These are phyloP conservation scores for Saturnispora hagleri DNA, from an alignment of 805 yeast species.

Conservation along the genomic window DNA sequence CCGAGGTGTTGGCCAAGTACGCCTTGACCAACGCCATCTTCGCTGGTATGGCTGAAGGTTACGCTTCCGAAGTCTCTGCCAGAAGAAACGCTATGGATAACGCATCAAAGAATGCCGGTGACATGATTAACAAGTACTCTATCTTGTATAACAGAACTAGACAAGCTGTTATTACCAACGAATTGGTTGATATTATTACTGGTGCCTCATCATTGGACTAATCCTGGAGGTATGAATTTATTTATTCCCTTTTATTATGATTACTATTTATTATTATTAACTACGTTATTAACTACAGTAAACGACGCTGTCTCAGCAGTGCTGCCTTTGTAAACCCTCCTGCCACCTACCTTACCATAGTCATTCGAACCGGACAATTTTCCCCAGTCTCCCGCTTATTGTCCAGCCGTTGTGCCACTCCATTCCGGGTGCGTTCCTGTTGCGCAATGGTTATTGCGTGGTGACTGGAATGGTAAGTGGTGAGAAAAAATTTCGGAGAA, in stretches of 20 bases:
- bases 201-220: constrained; percentile 99
- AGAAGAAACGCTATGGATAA: constrained; percentile 99
- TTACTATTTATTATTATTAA: constrained; percentile 5
- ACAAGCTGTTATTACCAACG: constrained; percentile 99
- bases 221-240: constrained; percentile 3
- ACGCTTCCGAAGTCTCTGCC: constrained; percentile 95
- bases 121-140: constrained; percentile 93
- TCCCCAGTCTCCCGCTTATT: not conserved
- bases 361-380: not conserved
- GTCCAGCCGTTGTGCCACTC: not conserved
- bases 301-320: not conserved
- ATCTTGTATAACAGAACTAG: constrained; percentile 98
- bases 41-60: constrained; percentile 94
- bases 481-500: not conserved
- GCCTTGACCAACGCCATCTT: constrained; percentile 83
- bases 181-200: constrained; percentile 97
- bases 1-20: constrained; percentile 70
- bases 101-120: constrained; percentile 99
- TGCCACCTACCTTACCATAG: not conserved
- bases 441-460: not conserved
- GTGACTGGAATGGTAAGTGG: not conserved
- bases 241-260: constrained; percentile 9
- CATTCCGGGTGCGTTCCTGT: not conserved
- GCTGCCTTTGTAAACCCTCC: not conserved
- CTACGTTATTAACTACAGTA: not conserved